A percentile compares a stretch with the other conserved stretches of the same genome.
Conservation (phyloP, 2,329 filamentous ascomycete species). For the Cadophora malorum region DNA sequence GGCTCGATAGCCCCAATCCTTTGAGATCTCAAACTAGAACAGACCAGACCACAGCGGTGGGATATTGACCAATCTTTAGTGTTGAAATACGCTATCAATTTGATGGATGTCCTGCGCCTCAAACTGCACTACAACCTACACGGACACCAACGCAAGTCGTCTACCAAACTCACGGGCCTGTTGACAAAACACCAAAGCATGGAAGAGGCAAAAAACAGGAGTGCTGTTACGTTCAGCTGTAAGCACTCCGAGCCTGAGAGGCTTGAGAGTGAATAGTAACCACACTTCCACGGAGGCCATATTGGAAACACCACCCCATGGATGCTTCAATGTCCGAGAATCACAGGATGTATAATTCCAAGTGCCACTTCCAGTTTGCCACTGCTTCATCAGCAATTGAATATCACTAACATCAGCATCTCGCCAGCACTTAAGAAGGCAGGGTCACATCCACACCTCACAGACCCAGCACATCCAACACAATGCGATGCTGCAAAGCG, state of each 20-base stretch:
- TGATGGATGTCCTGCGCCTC: neutral
- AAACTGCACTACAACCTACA: neutral
- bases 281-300: neutral
- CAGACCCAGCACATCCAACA: neutral
- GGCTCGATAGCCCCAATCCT: neutral
- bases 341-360: neutral
- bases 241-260: neutral
- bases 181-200: neutral
- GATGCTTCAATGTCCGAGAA: neutral
- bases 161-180: neutral
- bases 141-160: neutral
- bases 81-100: neutral
- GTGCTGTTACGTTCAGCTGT: neutral
- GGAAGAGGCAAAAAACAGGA: neutral
- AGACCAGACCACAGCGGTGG: neutral
- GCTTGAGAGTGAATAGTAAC: neutral
- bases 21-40: neutral
- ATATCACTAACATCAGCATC: neutral
- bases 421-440: neutral
- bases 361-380: neutral
- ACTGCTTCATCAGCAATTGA: neutral
- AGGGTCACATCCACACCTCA: constrained; percentile 8
- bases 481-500: constrained; percentile 5
- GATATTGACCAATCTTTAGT: neutral
- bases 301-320: neutral